Evolutionary conservation across 1,284 basidiomycete species (phyloP).

Genomic region (Cutaneotrichosporon cutaneum): DNA sequence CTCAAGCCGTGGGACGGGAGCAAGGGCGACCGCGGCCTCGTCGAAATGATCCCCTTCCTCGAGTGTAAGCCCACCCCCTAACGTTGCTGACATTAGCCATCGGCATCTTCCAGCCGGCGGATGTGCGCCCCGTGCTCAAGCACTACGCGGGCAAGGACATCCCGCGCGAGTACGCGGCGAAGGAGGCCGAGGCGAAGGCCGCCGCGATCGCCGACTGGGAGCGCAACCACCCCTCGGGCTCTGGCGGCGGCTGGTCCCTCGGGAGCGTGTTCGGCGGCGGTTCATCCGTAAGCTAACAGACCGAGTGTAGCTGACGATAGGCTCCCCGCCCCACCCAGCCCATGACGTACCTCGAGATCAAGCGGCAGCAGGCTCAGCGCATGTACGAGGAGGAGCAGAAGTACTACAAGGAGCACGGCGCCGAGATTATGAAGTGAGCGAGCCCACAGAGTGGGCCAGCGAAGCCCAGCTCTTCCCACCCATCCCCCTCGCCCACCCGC

Average conservation of each 20-base stretch:
- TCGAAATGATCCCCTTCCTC: constrained; percentile 93
- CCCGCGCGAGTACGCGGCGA: constrained; percentile 81
- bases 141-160: constrained; percentile 86
- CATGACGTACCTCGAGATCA: constrained; percentile 84
- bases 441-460: neutral
- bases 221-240: constrained; percentile 57
- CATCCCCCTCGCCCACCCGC: neutral
- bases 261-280: constrained; percentile 62
- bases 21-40: constrained; percentile 70
- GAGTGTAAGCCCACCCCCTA: constrained; percentile 68
- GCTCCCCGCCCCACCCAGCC: constrained; percentile 56
- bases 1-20: constrained; percentile 86
- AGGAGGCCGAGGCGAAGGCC: constrained; percentile 75
- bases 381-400: constrained; percentile 84
- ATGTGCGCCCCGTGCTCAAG: constrained; percentile 82
- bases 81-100: constrained; percentile 61
- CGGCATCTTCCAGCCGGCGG: constrained; percentile 76
- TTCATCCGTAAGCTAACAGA: constrained; percentile 14
- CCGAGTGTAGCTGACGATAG: neutral
- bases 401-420: constrained; percentile 78
- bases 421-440: constrained; percentile 65
- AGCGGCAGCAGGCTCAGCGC: constrained; percentile 79
- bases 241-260: constrained; percentile 52
- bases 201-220: constrained; percentile 81
- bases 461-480: neutral